Evolutionary conservation across 768 basidiomycete species (phyloP), one percentile per base, ranked within the genome.

Genomic region (Calvatia gigantea): DNA sequence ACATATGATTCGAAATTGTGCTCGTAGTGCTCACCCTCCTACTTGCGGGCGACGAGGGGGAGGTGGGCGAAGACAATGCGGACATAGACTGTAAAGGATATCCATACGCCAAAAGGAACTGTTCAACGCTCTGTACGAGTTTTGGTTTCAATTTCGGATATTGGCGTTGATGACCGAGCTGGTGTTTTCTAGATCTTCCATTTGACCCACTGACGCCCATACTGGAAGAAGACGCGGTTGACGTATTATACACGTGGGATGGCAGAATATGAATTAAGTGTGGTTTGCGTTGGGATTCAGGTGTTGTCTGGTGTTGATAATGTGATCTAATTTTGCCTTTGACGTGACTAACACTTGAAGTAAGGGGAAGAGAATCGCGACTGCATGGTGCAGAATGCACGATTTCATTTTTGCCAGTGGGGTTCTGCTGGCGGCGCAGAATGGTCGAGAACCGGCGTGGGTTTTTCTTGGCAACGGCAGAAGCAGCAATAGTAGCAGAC

Each of bases 101-200:
- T 0, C 70, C 65, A 58, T 72, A 74, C 0, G 66, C 62, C 2
- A 74, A 62, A 3, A 75, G 54, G 56, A 75, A 75, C 41, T 71
- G 70, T 46, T 75, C 73, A 38, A 75, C 70, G 49, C 67, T 67
- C 43, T 74, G 70, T 3, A 66, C 71, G 48, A 75, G 66, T 58
- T 72, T 73, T 2, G 67, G 60, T 47, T 69, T 70, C 5, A 43
- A 29, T 9, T 42, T 44, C 54, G 46, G 49, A 27, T 17, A 41
- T 37, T 47, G 59, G n/a, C n/a, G n/a, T n/a, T n/a, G n/a, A n/a
- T n/a, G n/a, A n/a, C n/a, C n/a, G n/a, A 14, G 37, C 14, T 38
- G 37, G 15, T 38, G 37, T 47, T 28, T 56, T 37, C 14, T 56
- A 17, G 28, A 25, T 14, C 11, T 25, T 29, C 25, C 19, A 35